Conservation (phyloP, 352 stramenopile species). For the Phytophthora boehmeriae region DNA sequence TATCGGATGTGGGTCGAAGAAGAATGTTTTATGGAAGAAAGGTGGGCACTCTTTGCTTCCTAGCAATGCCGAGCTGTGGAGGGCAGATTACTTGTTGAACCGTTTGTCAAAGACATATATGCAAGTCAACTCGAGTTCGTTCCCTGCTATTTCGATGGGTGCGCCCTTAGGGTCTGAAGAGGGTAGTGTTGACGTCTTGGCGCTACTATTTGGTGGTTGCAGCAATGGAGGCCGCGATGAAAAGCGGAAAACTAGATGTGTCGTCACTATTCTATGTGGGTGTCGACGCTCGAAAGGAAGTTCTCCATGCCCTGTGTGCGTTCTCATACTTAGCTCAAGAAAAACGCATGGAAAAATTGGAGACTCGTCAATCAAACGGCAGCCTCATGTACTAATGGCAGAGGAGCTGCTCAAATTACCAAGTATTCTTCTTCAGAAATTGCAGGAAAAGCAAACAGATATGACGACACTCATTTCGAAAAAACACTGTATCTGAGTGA, state of each 20-base stretch:
- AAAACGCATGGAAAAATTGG: conserved; percentile 35
- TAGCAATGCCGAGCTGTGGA: conserved; percentile 66
- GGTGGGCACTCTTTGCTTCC: conserved; percentile 87
- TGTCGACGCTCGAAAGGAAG: conserved; percentile 60
- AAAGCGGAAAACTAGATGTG: conserved; percentile 73
- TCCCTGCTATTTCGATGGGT: conserved; percentile 27
- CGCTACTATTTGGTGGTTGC: conserved; percentile 74
- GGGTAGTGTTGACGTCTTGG: conserved; percentile 68
- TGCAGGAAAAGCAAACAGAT: conserved; percentile 55
- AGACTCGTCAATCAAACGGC: conserved; percentile 3
- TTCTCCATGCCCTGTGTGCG: conserved; percentile 81
- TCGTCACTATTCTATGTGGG: conserved; percentile 82
- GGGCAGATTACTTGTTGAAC: conserved; percentile 73
- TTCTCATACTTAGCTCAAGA: conserved; percentile 81
- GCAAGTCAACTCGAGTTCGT: conserved; percentile 43
- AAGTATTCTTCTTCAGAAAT: conserved; percentile 61
- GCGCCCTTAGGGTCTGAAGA: conserved; percentile 22
- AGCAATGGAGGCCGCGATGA: conserved; percentile 84
- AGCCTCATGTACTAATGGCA: conserved; percentile 54
- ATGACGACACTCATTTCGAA: conserved; percentile 64
- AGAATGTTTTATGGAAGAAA: conserved; percentile 93
- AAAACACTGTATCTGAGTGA: conserved; percentile 79
- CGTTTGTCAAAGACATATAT: conserved; percentile 68
- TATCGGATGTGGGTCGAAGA: conserved; percentile 68
- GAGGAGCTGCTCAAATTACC: conserved; percentile 75